Conservation (phyloP, 768 basidiomycete genomes). For the Cyclocybe aegerita region DNA sequence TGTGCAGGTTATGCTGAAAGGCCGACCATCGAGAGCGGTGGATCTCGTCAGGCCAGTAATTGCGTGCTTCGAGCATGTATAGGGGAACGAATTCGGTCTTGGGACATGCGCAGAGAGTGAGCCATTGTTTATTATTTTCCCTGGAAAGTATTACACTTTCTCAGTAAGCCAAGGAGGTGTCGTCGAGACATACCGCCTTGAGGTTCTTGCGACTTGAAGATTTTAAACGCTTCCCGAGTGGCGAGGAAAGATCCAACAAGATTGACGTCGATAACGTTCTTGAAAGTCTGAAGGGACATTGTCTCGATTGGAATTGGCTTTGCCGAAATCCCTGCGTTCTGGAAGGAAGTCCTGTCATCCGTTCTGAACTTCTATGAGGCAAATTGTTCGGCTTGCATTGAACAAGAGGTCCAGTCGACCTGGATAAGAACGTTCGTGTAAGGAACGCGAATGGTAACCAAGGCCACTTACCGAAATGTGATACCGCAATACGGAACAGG, state of each 20-base stretch:
- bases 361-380: not conserved
- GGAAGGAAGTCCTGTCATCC: not conserved
- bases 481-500: conserved; percentile 54
- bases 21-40: conserved; percentile 74
- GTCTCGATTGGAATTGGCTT: conserved; percentile 56
- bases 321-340: conserved; percentile 76
- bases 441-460: not conserved
- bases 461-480: conserved; percentile 50
- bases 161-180: not conserved
- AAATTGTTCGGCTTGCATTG: conserved; percentile 53
- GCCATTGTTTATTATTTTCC: conserved; percentile 85
- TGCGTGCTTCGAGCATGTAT: conserved; percentile 81
- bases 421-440: conserved; percentile 19
- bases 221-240: conserved; percentile 68
- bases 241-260: conserved; percentile 74
- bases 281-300: conserved; percentile 58
- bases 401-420: conserved; percentile 76
- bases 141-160: conserved; percentile 25
- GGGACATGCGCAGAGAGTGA: conserved; percentile 74
- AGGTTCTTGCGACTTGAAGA: conserved; percentile 74
- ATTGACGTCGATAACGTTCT: conserved; percentile 69
- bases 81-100: conserved; percentile 61
- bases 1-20: conserved; percentile 70
- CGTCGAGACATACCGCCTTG: conserved; percentile 53
- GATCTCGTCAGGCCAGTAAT: conserved; percentile 75